A percentile compares a stretch with the other conserved stretches of the same genome.
These are phyloP conservation scores for Parafenestella ontariensis DNA, from an alignment of 2,329 filamentous ascomycete species.

Conservation along the genomic window DNA sequence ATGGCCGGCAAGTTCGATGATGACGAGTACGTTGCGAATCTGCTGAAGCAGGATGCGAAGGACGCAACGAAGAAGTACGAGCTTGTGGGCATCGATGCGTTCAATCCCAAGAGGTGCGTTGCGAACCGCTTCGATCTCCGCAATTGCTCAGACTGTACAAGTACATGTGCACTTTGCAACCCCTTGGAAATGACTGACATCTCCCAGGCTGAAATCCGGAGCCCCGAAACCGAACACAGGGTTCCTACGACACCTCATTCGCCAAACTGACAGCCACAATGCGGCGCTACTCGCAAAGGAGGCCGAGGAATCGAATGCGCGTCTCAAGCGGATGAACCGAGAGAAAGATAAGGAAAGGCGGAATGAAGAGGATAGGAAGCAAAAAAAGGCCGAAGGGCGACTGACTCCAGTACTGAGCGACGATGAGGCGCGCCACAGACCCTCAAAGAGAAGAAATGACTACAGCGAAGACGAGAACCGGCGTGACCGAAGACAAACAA, in stretches of 20 bases:
- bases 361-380: conserved; percentile 15
- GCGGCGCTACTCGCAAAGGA: conserved; percentile 84
- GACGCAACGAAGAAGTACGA: conserved; percentile 77
- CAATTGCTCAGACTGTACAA: conserved; percentile 6
- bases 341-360: conserved; percentile 20
- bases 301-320: conserved; percentile 75
- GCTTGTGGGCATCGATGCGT: conserved; percentile 74
- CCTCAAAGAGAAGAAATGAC: conserved; percentile 23
- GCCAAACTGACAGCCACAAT: conserved; percentile 89
- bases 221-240: conserved; percentile 88
- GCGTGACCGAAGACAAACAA: conserved; percentile 6
- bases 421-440: conserved; percentile 22
- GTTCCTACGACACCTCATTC: conserved; percentile 87
- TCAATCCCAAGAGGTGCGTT: conserved; percentile 61
- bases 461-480: conserved; percentile 25
- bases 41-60: conserved; percentile 82
- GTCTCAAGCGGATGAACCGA: conserved; percentile 61
- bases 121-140: conserved; percentile 4
- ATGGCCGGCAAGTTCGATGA: conserved; percentile 51
- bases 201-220: conserved; percentile 65
- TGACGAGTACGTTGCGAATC: conserved; percentile 79
- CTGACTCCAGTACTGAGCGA: conserved; percentile 27
- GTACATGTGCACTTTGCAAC: conserved; percentile 6
- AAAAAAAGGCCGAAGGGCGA: conserved; percentile 27
- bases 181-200: not conserved